Evolutionary conservation across 2,329 filamentous ascomycete species (phyloP), one percentile per base, ranked within the genome.

Genomic region (Cercospora sp.): DNA sequence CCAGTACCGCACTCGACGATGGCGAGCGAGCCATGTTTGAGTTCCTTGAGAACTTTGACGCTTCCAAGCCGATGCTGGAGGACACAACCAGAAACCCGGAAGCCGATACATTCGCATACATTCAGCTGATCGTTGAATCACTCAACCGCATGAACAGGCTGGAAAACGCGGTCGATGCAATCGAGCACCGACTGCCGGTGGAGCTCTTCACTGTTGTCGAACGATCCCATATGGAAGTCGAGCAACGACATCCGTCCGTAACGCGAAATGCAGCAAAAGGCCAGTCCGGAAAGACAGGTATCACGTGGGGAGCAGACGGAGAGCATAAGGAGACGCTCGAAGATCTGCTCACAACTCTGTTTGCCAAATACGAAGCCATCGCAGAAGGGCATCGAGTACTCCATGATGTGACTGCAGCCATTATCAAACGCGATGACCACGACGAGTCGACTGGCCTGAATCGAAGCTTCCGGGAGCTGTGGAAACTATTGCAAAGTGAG

Each of bases 401-500:
- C 66, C 93, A 98, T 79, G 95, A 98, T 79, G 91, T 96, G 58
- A 90, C 97, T 76, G 90, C 90, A 70, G 91, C 92, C 0, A 91
- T 99, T 67, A 89, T 94, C 64, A 89, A 90, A 70, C 89, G 96
- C 61, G 94, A 98, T 77, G 91, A 91, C 8, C 63, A 73, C 16
- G 80, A 78, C 61, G 85, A 86, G 65, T 88, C 79, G 83, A 90
- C 82, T 82, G 85, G 87, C 0, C 85, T 98, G 61, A 90, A 93
- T 5, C 90, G 93, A 65, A 93, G 93, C 66, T 99, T 99, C 81
- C 95, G 94, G 76, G 95, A 98, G 81, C 83, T 99, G 49, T 99
- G 96, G 96, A 97, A 97, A 77, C 84, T 99, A 7, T 94, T 97
- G 76, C 95, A 99, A 77, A 98, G 96, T 80, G 95, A 99, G 84